Conservation (phyloP, 2,329 filamentous ascomycete genomes). For the Fusarium burgessii region DNA sequence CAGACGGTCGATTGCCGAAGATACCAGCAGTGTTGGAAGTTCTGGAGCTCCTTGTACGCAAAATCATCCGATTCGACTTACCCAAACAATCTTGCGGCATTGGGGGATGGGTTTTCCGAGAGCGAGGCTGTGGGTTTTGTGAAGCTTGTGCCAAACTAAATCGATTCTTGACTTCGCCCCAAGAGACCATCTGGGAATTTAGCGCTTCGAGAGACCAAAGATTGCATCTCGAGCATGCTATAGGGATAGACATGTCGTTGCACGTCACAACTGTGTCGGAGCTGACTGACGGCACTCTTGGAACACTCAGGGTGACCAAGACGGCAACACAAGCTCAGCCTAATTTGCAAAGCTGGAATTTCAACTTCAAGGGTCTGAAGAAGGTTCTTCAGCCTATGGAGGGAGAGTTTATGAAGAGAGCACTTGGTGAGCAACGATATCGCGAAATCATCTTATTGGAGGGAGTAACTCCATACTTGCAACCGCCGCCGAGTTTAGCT, state of each 20-base stretch:
- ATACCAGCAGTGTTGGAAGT: neutral
- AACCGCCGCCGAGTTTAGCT: neutral
- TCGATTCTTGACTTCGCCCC: conserved; percentile 7
- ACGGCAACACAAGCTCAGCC: neutral
- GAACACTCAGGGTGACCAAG: conserved; percentile 6
- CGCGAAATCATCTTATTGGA: conserved; percentile 15
- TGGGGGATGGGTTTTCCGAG: conserved; percentile 1
- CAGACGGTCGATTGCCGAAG: neutral
- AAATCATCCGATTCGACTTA: neutral
- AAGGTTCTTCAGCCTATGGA: neutral
- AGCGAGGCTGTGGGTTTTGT: conserved; percentile 15
- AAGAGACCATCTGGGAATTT: neutral
- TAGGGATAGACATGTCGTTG: neutral
- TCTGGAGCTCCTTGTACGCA: conserved; percentile 7
- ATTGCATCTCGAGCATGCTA: conserved; percentile 5
- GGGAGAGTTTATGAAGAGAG: neutral
- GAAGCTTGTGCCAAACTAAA: conserved; percentile 9
- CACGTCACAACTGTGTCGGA: neutral
- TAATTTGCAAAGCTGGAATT: neutral
- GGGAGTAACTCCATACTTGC: neutral
- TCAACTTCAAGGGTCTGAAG: neutral
- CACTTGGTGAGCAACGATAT: conserved; percentile 14
- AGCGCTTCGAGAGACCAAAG: neutral
- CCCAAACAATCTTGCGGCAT: neutral
- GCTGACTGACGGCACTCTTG: neutral